phyloP scores from a whole-genome alignment of 2,329 filamentous ascomycete genomes.

The Penicillium freii region DNA sequence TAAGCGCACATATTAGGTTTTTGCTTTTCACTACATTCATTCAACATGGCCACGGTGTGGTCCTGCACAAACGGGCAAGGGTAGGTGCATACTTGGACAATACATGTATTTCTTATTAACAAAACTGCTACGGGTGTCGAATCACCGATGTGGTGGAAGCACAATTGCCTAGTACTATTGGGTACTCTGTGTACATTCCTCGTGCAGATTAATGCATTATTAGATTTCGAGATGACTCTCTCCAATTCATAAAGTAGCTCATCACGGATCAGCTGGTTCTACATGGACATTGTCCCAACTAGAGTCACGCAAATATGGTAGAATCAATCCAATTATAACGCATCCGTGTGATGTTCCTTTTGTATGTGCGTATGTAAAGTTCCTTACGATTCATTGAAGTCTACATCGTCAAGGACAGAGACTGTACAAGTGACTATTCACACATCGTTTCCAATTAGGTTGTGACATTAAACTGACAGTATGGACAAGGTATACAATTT shows the following conservation, averaged over 20 bases:
- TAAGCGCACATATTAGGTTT: not conserved
- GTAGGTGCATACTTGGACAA: not conserved
- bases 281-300: not conserved
- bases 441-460: not conserved
- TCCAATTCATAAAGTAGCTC: not conserved
- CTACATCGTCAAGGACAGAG: not conserved
- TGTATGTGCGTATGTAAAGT: no score
- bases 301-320: not conserved
- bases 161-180: not conserved
- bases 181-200: not conserved
- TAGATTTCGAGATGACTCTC: not conserved
- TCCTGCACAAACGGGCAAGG: not conserved
- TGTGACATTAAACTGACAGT: not conserved
- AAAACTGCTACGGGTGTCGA: not conserved
- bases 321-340: not conserved
- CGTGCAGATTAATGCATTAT: not conserved
- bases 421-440: not conserved
- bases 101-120: not conserved
- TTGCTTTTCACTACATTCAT: not conserved
- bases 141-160: not conserved
- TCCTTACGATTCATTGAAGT: not conserved
- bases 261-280: not conserved
- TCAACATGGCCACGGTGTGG: not conserved
- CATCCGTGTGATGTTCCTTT: no score
- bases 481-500: slow-evolving; percentile 7